These are phyloP conservation scores for Mortierella polycephala DNA, from an alignment of 371 early-diverging fungal genomes.

Conservation along the genomic window DNA sequence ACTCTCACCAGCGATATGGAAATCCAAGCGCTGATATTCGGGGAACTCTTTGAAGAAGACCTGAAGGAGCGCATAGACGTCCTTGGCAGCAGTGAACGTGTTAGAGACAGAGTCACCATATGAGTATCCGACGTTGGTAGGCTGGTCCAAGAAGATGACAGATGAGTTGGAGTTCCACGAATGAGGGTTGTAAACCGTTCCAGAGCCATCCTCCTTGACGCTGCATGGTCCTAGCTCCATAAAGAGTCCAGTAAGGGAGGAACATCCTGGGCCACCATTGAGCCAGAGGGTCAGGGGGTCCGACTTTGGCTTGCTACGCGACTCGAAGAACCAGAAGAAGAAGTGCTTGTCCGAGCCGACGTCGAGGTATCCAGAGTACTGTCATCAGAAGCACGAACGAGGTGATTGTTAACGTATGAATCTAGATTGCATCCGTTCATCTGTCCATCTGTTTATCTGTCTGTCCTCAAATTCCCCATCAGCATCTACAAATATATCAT, in stretches of 20 bases:
- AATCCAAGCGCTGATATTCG: slow-evolving; percentile 62
- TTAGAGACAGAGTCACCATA: slow-evolving; percentile 67
- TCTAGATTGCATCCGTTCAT: background rate
- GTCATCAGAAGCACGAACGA: slow-evolving; percentile 1
- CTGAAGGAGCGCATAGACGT: slow-evolving; percentile 75
- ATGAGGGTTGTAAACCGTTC: slow-evolving; percentile 63
- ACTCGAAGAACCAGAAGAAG: slow-evolving; percentile 95
- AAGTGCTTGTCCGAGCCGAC: slow-evolving; percentile 70
- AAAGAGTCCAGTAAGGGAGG: slow-evolving; percentile 82
- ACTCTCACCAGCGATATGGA: slow-evolving; percentile 73
- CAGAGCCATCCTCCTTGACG: slow-evolving; percentile 68
- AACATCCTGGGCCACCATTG: slow-evolving; percentile 90
- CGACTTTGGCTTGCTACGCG: slow-evolving; percentile 72
- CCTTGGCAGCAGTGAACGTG: slow-evolving; percentile 64
- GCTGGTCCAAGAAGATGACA: slow-evolving; percentile 89
- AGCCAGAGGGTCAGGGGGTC: slow-evolving; percentile 89
- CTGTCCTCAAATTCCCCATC: too few species aligned
- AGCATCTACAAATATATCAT: too few species aligned
- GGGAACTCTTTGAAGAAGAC: slow-evolving; percentile 78
- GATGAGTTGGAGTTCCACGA: slow-evolving; percentile 88
- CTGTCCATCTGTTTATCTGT: too few species aligned
- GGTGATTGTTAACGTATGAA: background rate
- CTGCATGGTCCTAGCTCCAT: slow-evolving; percentile 87
- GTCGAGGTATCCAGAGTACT: slow-evolving; percentile 76
- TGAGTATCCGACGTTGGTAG: slow-evolving; percentile 82